Base-by-base conservation (phyloP, 2,329 filamentous ascomycete genomes). In the Epichloe aotearoae region DNA sequence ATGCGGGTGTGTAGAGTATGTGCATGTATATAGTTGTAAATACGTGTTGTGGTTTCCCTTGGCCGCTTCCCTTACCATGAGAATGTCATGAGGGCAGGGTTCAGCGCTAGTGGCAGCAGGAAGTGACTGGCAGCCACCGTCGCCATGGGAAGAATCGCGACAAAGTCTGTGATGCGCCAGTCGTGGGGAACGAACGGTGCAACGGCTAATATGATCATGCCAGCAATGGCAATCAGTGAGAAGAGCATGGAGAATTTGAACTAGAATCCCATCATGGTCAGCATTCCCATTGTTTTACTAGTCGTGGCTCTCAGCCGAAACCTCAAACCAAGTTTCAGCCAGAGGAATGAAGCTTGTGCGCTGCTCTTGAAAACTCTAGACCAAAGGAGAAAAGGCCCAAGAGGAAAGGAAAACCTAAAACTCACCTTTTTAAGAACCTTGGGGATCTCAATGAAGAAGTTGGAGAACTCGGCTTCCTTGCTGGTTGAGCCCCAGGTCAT, bases 401-500 rank as follows among this genome's bases (percentile, higher is more conserved):
- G 23, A 8, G 23, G 2, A 26, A 26, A 68, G 60, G 3, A 12
- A 33, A 42, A 36, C 7, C 39, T 62, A 59, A 66, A 73, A 65
- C 83, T 79, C 67, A 88, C 88, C 62, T 80, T 82, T 82, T 82
- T 84, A 59, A 91, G 64, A 40, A 94, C 85, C 63, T 84, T 85
- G 36, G 84, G 84, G 17, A 90, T 79, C 63, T 93, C 88, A 53
- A 87, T 84, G 69, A 90, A 91, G 69, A 94, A 94, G 66, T 88
- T 86, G 26, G 84, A 83, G 61, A 84, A 82, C 59, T 88, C 84
- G 47, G 80, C 79, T 69, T 95, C 88, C 69, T 94, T 94, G 40
- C 82, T 78, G 0, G 88, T 94, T 1, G 87, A 82, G 47, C 87
- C 87, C 88, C 88, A 93, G 3, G 79, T 80, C 83, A 93, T 91